Base-by-base conservation (phyloP, 306 rosid species). In the Glycyrrhiza uralensis region DNA sequence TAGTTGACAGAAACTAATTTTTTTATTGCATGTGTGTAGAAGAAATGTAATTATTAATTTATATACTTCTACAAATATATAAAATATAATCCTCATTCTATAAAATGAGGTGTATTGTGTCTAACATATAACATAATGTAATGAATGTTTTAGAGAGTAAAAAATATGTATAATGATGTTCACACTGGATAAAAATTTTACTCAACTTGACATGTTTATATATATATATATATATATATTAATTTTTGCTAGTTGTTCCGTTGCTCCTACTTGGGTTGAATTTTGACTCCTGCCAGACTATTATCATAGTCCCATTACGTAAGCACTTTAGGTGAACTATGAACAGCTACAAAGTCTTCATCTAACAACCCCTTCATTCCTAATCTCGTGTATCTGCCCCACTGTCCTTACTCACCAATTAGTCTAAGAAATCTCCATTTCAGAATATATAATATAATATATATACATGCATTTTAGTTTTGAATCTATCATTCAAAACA, bases 171-270 rank as follows among this genome's bases (percentile, higher is more conserved):
- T 69, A 28, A 39, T 23, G 19, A 39, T 56, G 38, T 68, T 49
- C 5, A 14, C 6, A 69, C 30, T 15, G 1, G 14, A 56, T 28
- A 54, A 14, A 59, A 55, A 55, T 12, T 26, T 11, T 28, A 44
- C 1, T 70, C 28, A 14, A 54, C 7, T 35, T 36, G 35, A 7
- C 2, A 66, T 17, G 1, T 35, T 5, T 1, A 19, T 20, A 38
- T 38, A n/a, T n/a, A n/a, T n/a, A n/a, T n/a, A n/a, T n/a, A n/a
- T n/a, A n/a, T n/a, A n/a, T n/a, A n/a, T n/a, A n/a, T n/a, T n/a
- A n/a, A n/a, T n/a, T n/a, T n/a, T n/a, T 46, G 71, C 20, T 49
- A 62, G 72, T 28, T 57, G 68, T 69, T 72, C 20, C 20, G 58
- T 49, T 61, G 41, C 59, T 73, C 24, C 59, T 55, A 33, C 13